These are phyloP conservation scores for Dicorynia guianensis DNA, from an alignment of 306 rosid genomes.

Conservation along the genomic window DNA sequence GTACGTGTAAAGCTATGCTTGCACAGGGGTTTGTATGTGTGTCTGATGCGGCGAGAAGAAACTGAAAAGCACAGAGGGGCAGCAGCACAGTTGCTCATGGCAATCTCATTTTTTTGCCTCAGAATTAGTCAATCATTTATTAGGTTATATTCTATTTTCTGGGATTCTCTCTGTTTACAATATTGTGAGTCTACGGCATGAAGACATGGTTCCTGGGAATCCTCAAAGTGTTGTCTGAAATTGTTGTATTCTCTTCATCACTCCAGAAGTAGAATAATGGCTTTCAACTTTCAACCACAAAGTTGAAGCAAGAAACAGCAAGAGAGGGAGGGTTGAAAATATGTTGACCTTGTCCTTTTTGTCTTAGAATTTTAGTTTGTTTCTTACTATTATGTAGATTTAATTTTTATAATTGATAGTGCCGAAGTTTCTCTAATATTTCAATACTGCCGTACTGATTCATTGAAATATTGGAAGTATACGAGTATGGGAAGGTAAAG, in stretches of 20 bases:
- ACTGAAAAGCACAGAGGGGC: conserved; percentile 26
- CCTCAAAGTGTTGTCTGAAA: conserved; percentile 2
- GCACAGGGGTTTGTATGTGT: background rate
- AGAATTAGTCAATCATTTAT: too few relatives aligned
- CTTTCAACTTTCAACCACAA: background rate
- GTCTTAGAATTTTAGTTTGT: too few relatives aligned
- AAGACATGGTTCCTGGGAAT: conserved; percentile 18
- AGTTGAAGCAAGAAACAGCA: too few relatives aligned
- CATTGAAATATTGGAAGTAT: too few relatives aligned
- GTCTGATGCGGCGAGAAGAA: conserved; percentile 65
- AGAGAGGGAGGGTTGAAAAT: background rate
- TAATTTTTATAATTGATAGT: too few relatives aligned
- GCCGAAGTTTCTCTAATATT: too few relatives aligned
- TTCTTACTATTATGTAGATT: too few relatives aligned
- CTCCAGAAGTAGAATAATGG: background rate
- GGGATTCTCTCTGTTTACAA: conserved; percentile 1
- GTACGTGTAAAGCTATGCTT: conserved; percentile 40
- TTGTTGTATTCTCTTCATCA: background rate
- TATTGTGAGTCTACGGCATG: background rate
- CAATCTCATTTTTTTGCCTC: background rate
- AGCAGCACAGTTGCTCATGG: background rate
- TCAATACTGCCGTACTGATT: too few relatives aligned
- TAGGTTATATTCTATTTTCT: too few relatives aligned
- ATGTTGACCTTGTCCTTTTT: background rate
- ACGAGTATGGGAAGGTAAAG: too few relatives aligned